Evolutionary conservation across 1,139 yeast species (phyloP).

Genomic region (Nakaseomyces nivariensis): DNA sequence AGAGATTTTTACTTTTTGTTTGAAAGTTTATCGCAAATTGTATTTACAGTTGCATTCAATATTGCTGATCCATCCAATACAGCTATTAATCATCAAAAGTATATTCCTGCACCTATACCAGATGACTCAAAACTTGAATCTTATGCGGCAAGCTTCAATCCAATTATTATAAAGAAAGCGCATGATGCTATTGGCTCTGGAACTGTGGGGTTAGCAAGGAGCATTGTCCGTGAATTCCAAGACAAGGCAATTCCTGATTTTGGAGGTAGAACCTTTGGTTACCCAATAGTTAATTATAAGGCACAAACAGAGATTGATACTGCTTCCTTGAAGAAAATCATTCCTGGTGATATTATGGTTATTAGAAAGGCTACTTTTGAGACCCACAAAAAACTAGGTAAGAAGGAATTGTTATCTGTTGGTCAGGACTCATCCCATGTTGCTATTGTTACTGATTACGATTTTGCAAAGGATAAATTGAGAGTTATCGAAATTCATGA

Average conservation of each 20-base stretch:
- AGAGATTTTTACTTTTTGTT: conserved; percentile 67
- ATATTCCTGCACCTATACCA: conserved; percentile 10
- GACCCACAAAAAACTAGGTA: conserved; percentile 52
- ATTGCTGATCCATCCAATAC: conserved; percentile 46
- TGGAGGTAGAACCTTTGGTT: conserved; percentile 65
- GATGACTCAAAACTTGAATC: conserved; percentile 34
- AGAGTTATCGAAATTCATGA: conserved; percentile 60
- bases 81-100: conserved; percentile 31
- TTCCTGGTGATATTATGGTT: conserved; percentile 77
- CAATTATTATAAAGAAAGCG: conserved; percentile 36
- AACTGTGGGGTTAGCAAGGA: conserved; percentile 8
- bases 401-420: conserved; percentile 36
- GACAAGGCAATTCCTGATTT: conserved; percentile 31
- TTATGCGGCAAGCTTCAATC: conserved; percentile 41
- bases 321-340: conserved; percentile 30
- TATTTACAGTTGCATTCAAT: conserved; percentile 43
- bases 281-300: conserved; percentile 48
- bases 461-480: conserved; percentile 62
- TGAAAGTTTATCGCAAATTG: conserved; percentile 64
- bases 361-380: conserved; percentile 66
- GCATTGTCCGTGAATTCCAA: conserved; percentile 20
- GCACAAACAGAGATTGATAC: conserved; percentile 54
- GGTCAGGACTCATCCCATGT: conserved; percentile 40
- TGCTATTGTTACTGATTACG: conserved; percentile 59
- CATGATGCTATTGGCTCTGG: conserved; percentile 34